Evolutionary conservation across 257 asterid genomes (phyloP).

Genomic region (Jacaranda mimosifolia): DNA sequence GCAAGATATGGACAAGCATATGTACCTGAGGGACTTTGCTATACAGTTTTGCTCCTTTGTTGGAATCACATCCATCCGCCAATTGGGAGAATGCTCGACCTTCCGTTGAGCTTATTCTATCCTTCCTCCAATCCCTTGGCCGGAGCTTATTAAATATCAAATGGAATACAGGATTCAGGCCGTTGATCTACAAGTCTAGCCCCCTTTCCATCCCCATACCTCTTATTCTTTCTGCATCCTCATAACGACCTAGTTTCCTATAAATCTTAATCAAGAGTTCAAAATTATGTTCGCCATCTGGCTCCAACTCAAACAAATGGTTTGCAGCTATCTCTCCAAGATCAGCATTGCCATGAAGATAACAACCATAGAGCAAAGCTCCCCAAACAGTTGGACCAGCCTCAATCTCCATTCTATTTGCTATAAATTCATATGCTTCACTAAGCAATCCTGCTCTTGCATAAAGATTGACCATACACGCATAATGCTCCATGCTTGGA

Average conservation of each 20-base stretch:
- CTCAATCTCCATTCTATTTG: slow-evolving; percentile 55
- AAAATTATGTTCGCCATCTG: slow-evolving; percentile 81
- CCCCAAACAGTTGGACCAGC: slow-evolving; percentile 94
- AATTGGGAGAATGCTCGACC: too few species aligned
- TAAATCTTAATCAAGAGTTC: slow-evolving; percentile 75
- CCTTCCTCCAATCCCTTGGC: too few species aligned
- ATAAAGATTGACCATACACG: slow-evolving; percentile 89
- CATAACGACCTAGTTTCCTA: slow-evolving; percentile 45
- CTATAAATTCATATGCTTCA: slow-evolving; percentile 62
- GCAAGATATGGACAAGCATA: too few species aligned
- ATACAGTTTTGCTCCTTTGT: too few species aligned
- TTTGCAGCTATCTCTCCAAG: slow-evolving; percentile 70
- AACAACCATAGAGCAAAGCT: slow-evolving; percentile 83
- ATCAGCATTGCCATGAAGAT: slow-evolving; percentile 59
- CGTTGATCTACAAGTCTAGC: slow-evolving; percentile 38
- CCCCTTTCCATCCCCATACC: slow-evolving; percentile 77
- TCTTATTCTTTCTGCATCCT: slow-evolving; percentile 55
- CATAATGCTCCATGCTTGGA: slow-evolving; percentile 78
- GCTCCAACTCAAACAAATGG: slow-evolving; percentile 76
- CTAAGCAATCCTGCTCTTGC: slow-evolving; percentile 65
- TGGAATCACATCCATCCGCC: too few species aligned
- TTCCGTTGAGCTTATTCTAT: too few species aligned
- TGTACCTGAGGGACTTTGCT: too few species aligned
- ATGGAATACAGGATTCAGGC: too few species aligned
- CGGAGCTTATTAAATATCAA: too few species aligned